Percentiles rank a stretch among this genome's conserved stretches.
Evolutionary conservation across 306 rosid genomes (phyloP).

Genomic region (Cucurbita moschata): DNA sequence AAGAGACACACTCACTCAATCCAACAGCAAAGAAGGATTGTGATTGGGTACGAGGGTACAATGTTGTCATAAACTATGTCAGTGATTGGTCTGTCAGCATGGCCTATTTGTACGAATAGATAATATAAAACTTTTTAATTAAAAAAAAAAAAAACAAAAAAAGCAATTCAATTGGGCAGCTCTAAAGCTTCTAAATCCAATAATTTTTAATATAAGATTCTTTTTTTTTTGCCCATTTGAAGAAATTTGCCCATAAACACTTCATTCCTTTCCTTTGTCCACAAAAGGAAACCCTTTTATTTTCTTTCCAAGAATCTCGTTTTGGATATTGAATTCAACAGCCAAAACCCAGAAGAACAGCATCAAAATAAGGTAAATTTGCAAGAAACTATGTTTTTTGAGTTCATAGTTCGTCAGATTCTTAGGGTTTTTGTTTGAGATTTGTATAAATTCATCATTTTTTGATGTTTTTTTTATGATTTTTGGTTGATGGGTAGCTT

Average conservation of each 20-base stretch:
- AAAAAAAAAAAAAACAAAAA: no score
- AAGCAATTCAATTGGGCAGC: no score
- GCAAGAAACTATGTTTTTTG: background rate
- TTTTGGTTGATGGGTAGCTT: background rate
- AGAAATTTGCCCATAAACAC: background rate
- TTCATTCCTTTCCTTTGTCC: background rate
- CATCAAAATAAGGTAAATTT: background rate
- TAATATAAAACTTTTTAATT: background rate
- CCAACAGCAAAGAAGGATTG: background rate
- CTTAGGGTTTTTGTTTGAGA: background rate
- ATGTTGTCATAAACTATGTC: background rate
- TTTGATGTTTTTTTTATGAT: no score
- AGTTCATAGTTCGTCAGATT: background rate
- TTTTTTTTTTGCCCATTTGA: background rate
- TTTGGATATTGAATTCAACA: background rate
- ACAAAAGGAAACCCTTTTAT: background rate
- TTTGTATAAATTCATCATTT: background rate
- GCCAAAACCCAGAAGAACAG: background rate
- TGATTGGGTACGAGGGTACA: slow-evolving; percentile 7
- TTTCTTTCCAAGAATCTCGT: background rate
- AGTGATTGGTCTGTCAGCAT: background rate
- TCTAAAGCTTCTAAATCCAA: background rate
- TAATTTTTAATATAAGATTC: background rate
- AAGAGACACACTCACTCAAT: background rate
- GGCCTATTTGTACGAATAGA: background rate